These are phyloP conservation scores for Magnaporthales sp. DNA, from an alignment of 2,329 filamentous ascomycete genomes.

Conservation along the genomic window DNA sequence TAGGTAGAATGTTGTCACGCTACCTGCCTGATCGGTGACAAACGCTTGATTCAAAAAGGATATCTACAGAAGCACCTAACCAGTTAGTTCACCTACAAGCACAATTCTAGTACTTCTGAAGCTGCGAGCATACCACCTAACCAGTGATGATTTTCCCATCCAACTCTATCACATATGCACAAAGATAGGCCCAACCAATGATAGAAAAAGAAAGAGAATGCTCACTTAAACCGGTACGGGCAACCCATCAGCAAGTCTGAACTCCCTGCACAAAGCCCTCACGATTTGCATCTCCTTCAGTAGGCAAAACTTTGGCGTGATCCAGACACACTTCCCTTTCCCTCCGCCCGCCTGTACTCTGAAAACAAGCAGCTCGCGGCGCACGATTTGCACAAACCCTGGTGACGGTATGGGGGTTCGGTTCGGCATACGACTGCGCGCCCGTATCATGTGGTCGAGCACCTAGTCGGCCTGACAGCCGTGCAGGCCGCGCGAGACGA, in stretches of 20 bases:
- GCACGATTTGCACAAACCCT: not conserved
- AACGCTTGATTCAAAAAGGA: not conserved
- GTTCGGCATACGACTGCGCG: not conserved
- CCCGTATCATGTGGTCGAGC: not conserved
- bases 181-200: not conserved
- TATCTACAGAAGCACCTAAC: not conserved
- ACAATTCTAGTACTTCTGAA: not conserved
- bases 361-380: not conserved
- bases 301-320: not conserved
- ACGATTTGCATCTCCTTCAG: not conserved
- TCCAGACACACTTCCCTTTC: not conserved
- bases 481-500: not conserved
- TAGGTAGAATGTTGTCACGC: too few relatives aligned
- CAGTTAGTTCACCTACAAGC: too few relatives aligned
- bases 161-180: not conserved
- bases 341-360: not conserved
- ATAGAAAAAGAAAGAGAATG: not conserved
- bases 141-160: not conserved
- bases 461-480: not conserved
- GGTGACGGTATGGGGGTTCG: not conserved
- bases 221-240: not conserved
- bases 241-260: not conserved
- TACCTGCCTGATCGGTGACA: not conserved
- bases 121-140: not conserved
- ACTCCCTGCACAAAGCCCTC: not conserved